Evolutionary conservation across 805 yeast genomes (phyloP).

Genomic region (Saturnispora dispora): DNA sequence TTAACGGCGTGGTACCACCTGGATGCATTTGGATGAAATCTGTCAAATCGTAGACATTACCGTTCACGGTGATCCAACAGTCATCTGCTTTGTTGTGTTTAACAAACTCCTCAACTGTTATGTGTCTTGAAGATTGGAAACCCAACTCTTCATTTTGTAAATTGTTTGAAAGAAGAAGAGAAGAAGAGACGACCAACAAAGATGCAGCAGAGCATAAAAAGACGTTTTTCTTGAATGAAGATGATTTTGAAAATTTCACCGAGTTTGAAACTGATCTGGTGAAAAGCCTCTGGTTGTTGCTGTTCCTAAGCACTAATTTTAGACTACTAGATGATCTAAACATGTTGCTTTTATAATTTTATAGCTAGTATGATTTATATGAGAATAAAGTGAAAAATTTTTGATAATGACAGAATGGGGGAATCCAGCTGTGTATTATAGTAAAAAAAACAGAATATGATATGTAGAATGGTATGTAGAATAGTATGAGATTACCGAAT

Average conservation of each 20-base stretch:
- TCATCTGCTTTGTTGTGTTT: conserved; percentile 50
- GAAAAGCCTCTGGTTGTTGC: background rate
- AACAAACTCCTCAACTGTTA: conserved; percentile 31
- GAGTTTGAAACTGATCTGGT: background rate
- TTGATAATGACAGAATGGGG: background rate
- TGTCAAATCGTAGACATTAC: conserved; percentile 73
- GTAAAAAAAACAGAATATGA: background rate
- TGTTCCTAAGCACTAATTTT: background rate
- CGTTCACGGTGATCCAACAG: conserved; percentile 81
- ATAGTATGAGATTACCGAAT: background rate
- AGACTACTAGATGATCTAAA: background rate
- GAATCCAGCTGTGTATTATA: background rate
- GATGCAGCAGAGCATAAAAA: background rate
- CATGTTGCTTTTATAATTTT: background rate
- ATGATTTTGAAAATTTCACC: background rate
- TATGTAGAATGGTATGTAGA: background rate
- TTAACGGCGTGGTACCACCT: conserved; percentile 39
- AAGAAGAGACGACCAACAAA: background rate
- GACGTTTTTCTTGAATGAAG: background rate
- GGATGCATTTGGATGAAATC: conserved; percentile 39
- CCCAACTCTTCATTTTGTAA: conserved; percentile 7
- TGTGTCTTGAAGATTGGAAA: conserved; percentile 5
- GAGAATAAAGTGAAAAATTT: background rate
- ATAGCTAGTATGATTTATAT: too few relatives aligned
- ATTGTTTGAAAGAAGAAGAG: background rate